Evolutionary conservation across 2,329 filamentous ascomycete species (phyloP).

Genomic region (Hypoxylon sp.): DNA sequence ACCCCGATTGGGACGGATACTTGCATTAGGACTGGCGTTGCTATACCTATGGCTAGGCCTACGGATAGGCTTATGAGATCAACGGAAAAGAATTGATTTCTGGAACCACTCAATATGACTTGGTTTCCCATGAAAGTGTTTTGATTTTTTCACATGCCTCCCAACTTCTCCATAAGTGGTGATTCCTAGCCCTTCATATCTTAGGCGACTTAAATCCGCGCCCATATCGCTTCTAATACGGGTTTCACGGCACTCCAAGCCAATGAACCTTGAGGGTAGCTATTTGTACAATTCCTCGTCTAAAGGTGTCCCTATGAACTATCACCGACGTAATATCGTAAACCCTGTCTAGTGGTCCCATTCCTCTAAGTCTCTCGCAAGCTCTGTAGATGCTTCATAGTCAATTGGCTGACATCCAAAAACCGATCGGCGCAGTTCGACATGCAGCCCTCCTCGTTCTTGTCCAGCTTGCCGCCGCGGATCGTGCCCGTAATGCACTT

Average conservation of each 20-base stretch:
- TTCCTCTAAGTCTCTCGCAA: slow-evolving; percentile 58
- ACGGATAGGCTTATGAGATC: slow-evolving; percentile 54
- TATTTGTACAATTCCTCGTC: slow-evolving; percentile 24
- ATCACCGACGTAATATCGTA: slow-evolving; percentile 7
- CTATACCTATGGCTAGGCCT: slow-evolving; percentile 54
- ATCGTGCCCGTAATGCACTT: slow-evolving; percentile 89
- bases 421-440: slow-evolving; percentile 95
- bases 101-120: slow-evolving; percentile 37
- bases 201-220: slow-evolving; percentile 3
- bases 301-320: background rate
- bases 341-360: slow-evolving; percentile 16
- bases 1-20: slow-evolving; percentile 50
- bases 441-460: slow-evolving; percentile 84
- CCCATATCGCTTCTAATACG: background rate
- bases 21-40: slow-evolving; percentile 57
- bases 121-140: slow-evolving; percentile 33
- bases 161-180: slow-evolving; percentile 19
- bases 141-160: slow-evolving; percentile 9
- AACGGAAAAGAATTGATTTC: slow-evolving; percentile 55
- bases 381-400: slow-evolving; percentile 86
- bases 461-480: slow-evolving; percentile 79
- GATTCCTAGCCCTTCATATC: slow-evolving; percentile 3
- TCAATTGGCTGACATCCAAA: slow-evolving; percentile 87
- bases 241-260: background rate
- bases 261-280: slow-evolving; percentile 6